Evolutionary conservation across 192 early-diverging fungal species (phyloP), one percentile per base, ranked within the genome.

Genomic region (Chytriomyces sp.): DNA sequence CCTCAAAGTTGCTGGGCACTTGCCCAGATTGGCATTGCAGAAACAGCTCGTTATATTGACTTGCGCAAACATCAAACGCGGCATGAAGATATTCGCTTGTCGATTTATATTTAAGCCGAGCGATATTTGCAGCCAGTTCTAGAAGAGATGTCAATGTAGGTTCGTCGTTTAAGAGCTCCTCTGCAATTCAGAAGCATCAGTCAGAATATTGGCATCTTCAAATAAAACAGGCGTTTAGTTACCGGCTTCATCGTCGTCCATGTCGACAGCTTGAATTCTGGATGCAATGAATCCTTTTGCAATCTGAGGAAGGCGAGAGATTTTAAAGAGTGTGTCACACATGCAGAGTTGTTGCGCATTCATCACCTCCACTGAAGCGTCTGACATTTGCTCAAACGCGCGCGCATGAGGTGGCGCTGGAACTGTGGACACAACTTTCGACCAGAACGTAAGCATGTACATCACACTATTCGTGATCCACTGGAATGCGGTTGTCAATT

Each of bases 381-480:
- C 50, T 8, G 64, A 45, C 13, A 83, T 43, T 35, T 45, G 63
- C 9, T 80, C 82, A 68, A 69, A 71, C 11, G 64, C 67, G 65
- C 77, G 46, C 18, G 64, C 50, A 57, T 63, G 61, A 43, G 75
- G 75, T 1, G 78, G 69, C 16, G 73, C 26, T 10, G 72, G 63
- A 45, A 83, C 77, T 5, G 79, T 73, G 13, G 85, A 83, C 18
- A 88, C 83, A 66, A 95, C 92, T 80, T 93, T 94, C 28, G 92
- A 91, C 95, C 95, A 97, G 77, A 97, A 97, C 9, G 87, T 89
- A 70, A 96, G 81, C 45, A 96, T 75, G 69, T 94, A 94, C 45
- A 86, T 82, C 0, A 93, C 81, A 79, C 89, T 92, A 79, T 94
- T 91, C 46, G 66, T 70, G 23, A 63, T 64, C 77, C 77, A 93